These are phyloP conservation scores for Tetragonia tetragonoides DNA, from an alignment of 148 eudicot species.

Conservation along the genomic window DNA sequence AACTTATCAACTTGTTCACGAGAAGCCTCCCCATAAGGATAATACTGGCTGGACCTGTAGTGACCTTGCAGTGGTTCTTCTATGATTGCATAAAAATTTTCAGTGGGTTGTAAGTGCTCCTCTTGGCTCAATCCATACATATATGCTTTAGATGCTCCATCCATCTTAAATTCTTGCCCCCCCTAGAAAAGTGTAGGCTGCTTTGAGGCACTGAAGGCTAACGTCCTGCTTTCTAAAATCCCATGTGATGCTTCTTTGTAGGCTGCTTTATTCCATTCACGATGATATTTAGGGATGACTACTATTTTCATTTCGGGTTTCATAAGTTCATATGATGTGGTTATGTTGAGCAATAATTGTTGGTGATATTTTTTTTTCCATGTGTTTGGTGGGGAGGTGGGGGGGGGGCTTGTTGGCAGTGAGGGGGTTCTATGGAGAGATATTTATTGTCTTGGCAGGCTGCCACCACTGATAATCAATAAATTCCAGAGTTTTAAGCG, in stretches of 20 bases:
- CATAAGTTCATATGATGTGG: no score
- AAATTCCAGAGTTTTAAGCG: no score
- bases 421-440: no score
- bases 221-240: no score
- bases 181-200: not conserved
- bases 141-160: not conserved
- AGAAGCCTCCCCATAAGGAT: conserved; percentile 31
- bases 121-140: not conserved
- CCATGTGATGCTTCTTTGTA: not conserved
- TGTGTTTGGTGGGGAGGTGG: no score
- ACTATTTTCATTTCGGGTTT: no score
- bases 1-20: conserved; percentile 32
- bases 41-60: conserved; percentile 33
- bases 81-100: conserved; percentile 32
- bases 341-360: no score
- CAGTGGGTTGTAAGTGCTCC: conserved; percentile 28
- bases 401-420: no score
- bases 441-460: no score
- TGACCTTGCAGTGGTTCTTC: conserved; percentile 36
- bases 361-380: no score
- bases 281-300: no score
- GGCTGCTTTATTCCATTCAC: not conserved
- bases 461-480: no score
- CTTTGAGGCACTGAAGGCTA: not conserved
- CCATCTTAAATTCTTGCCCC: not conserved